These are phyloP conservation scores for Saprolegnia parasitica DNA, from an alignment of 352 stramenopile genomes.

Conservation along the genomic window DNA sequence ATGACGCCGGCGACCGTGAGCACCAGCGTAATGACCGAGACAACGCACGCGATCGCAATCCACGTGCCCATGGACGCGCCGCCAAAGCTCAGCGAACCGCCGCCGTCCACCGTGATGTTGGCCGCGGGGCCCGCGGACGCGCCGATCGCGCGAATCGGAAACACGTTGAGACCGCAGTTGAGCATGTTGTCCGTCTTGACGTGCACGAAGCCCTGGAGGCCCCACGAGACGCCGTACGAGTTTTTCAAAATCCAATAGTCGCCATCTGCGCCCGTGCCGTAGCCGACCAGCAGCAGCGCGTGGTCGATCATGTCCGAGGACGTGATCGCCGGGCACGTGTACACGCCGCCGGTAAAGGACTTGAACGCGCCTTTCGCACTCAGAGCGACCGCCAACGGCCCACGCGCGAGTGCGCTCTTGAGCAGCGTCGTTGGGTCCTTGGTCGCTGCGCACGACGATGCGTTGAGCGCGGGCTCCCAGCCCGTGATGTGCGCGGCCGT, in stretches of 20 bases:
- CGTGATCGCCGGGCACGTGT: slow-evolving; percentile 55
- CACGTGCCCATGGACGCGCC: slow-evolving; percentile 47
- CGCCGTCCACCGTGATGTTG: slow-evolving; percentile 48
- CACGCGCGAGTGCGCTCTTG: slow-evolving; percentile 45
- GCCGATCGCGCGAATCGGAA: slow-evolving; percentile 63
- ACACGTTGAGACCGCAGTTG: slow-evolving; percentile 77
- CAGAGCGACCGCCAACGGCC: slow-evolving; percentile 71
- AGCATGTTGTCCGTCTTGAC: slow-evolving; percentile 60
- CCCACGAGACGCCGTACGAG: slow-evolving; percentile 69
- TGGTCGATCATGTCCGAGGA: slow-evolving; percentile 72
- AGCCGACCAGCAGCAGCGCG: slow-evolving; percentile 67
- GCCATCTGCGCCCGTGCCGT: slow-evolving; percentile 46
- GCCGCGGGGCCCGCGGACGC: slow-evolving; percentile 42
- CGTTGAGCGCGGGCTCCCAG: slow-evolving; percentile 58
- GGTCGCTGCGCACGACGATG: slow-evolving; percentile 47
- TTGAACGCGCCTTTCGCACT: slow-evolving; percentile 69
- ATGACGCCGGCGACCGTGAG: slow-evolving; percentile 48
- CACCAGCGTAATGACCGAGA: slow-evolving; percentile 49
- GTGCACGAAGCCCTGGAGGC: slow-evolving; percentile 58
- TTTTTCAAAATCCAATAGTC: slow-evolving; percentile 85
- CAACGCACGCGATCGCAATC: slow-evolving; percentile 52
- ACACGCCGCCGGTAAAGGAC: slow-evolving; percentile 62
- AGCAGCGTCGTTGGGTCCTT: slow-evolving; percentile 52
- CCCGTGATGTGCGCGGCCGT: slow-evolving; percentile 63
- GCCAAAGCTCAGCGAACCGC: slow-evolving; percentile 56